These are phyloP conservation scores for Alternaria sp. DNA, from an alignment of 2,329 filamentous ascomycete genomes.

Conservation along the genomic window DNA sequence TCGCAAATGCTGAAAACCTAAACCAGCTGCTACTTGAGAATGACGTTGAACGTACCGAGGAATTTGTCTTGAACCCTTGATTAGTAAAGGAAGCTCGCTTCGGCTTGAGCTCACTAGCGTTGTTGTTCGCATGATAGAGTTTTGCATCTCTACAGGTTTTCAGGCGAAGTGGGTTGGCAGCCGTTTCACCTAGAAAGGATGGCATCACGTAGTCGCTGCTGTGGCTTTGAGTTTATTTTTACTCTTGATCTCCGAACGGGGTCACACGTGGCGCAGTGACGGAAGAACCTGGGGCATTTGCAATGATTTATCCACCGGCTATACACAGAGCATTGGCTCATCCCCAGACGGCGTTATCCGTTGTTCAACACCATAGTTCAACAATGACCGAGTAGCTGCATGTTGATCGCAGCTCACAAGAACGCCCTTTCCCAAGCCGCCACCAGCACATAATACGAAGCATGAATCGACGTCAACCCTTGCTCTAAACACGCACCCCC, in stretches of 20 bases:
- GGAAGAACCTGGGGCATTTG: background rate
- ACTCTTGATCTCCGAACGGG: background rate
- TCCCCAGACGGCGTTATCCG: background rate
- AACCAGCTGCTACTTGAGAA: background rate
- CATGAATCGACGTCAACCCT: background rate
- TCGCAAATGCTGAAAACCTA: background rate
- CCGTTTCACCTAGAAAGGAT: slow-evolving; percentile 1
- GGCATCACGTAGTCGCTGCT: background rate
- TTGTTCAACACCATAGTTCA: background rate
- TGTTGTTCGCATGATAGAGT: background rate
- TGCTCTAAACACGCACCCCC: background rate
- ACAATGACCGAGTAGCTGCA: background rate
- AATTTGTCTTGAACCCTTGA: background rate
- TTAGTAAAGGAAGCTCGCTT: background rate
- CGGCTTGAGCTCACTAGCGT: background rate
- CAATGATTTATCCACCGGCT: background rate
- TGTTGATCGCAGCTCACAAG: background rate
- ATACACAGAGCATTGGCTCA: background rate
- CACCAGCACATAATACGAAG: background rate
- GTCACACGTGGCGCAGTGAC: background rate
- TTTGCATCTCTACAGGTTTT: background rate
- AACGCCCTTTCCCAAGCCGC: background rate
- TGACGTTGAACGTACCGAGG: background rate
- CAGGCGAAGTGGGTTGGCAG: background rate
- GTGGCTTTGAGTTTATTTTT: background rate